Conservation (phyloP, 2,329 filamentous ascomycete species). For the Hypoxylon sp. region DNA sequence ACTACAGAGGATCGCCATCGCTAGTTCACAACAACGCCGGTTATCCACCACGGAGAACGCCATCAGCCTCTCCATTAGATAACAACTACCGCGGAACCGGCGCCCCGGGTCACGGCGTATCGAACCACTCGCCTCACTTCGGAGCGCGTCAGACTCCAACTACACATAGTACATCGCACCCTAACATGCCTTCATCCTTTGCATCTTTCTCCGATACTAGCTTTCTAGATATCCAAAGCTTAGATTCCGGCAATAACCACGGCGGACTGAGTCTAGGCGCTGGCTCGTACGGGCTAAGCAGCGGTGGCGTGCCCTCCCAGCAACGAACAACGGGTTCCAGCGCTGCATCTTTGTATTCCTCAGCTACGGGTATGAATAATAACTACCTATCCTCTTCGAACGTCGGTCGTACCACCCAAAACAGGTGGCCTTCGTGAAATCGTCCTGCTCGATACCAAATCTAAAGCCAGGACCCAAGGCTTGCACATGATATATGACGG, state of each 20-base stretch:
- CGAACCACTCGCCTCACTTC: slow-evolving; percentile 54
- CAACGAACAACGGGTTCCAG: slow-evolving; percentile 51
- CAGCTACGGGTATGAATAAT: slow-evolving; percentile 49
- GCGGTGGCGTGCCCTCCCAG: slow-evolving; percentile 47
- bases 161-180: slow-evolving; percentile 52
- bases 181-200: slow-evolving; percentile 50
- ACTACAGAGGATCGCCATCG: slow-evolving; percentile 54
- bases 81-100: slow-evolving; percentile 50
- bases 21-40: slow-evolving; percentile 51
- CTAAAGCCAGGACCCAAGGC: not conserved
- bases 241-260: slow-evolving; percentile 50
- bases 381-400: slow-evolving; percentile 48
- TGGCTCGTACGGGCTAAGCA: slow-evolving; percentile 50
- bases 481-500: slow-evolving; percentile 44
- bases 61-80: slow-evolving; percentile 54
- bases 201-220: slow-evolving; percentile 50
- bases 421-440: slow-evolving; percentile 50
- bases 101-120: slow-evolving; percentile 47
- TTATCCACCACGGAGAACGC: slow-evolving; percentile 51
- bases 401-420: slow-evolving; percentile 50
- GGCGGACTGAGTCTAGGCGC: slow-evolving; percentile 48
- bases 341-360: slow-evolving; percentile 50
- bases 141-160: slow-evolving; percentile 50
- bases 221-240: slow-evolving; percentile 52
- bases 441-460: slow-evolving; percentile 18